phyloP scores from a whole-genome alignment of 129 eudicot species.

The Flaveria brownii region DNA sequence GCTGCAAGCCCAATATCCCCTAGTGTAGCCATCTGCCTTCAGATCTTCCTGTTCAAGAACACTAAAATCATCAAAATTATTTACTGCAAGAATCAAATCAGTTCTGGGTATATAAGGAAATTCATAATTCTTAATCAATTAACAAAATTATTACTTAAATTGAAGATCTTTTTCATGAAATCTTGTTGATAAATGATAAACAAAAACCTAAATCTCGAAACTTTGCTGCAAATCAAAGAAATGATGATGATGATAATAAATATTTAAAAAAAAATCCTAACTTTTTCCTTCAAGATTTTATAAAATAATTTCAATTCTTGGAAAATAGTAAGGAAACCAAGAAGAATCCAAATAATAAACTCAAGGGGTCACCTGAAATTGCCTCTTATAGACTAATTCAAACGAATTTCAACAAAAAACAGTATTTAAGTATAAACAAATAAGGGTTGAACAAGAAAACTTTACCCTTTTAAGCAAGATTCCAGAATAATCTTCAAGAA shows the following conservation, averaged over 20 bases:
- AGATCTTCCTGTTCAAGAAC: constrained; percentile 29
- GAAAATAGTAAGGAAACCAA: neutral
- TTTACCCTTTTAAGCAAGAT: constrained; percentile 22
- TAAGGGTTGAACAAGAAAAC: neutral
- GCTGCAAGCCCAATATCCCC: constrained; percentile 81
- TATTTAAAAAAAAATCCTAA: neutral
- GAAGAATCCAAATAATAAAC: neutral
- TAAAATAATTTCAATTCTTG: neutral
- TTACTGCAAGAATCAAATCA: neutral
- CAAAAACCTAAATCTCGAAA: constrained; percentile 20
- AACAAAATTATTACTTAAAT: neutral
- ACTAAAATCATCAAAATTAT: neutral
- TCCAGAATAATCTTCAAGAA: neutral
- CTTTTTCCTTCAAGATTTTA: constrained; percentile 16
- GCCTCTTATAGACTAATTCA: constrained; percentile 22
- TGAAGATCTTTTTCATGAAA: neutral
- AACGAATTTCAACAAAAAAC: constrained; percentile 27
- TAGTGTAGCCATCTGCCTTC: constrained; percentile 67
- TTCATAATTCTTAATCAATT: constrained; percentile 3
- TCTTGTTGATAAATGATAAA: neutral
- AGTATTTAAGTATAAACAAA: neutral
- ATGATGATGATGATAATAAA: neutral
- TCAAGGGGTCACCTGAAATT: constrained; percentile 9
- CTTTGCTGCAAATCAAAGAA: neutral
- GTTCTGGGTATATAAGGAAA: neutral